Evolutionary conservation across 2,329 filamentous ascomycete species (phyloP), one percentile per base, ranked within the genome.

Genomic region (Didymella exigua): DNA sequence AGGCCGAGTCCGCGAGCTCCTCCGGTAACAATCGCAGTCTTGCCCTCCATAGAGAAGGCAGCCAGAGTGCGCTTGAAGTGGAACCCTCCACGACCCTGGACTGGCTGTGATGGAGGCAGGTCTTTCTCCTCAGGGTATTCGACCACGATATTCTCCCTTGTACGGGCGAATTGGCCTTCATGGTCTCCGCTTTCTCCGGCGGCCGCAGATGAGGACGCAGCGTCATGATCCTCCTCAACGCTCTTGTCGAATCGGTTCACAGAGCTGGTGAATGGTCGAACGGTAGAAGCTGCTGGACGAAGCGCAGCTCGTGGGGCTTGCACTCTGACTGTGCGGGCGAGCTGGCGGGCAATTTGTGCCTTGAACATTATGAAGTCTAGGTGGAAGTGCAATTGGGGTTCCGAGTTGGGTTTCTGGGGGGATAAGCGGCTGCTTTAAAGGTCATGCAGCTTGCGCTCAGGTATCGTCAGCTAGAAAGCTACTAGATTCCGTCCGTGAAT

Each of bases 1-100:
- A 97, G 80, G 33, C 93, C 93, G 54, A 98, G 77, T 7, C 93
- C 93, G 71, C 93, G 84, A 23, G 93, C 93, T 71, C 93, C 93
- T 47, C 93, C 93, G 1, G 93, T 98, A 33, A 98, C 89, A 34
- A 97, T 81, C 41, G 86, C 91, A 8, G 93, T 89, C 70, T 88
- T 89, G 58, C 87, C 89, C 72, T 96, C 89, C 29, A 98, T 84
- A 8, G 91, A 93, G 79, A 97, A 98, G 37, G 86, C 86, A 29
- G 90, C 87, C 24, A 97, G 84, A 0, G 92, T 96, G 23, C 91
- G 88, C 80, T 91, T 92, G 77, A 90, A 89, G 69, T 95, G 90
- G 70, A 88, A 84, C 16, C 90, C 91, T 58, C 90, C 90, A 46
- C 90, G 84, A 43, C 91, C 91, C 61, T 87, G 83, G 7, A 93